Conservation (phyloP, 345 rosid genomes). For the Angophora floribunda region DNA sequence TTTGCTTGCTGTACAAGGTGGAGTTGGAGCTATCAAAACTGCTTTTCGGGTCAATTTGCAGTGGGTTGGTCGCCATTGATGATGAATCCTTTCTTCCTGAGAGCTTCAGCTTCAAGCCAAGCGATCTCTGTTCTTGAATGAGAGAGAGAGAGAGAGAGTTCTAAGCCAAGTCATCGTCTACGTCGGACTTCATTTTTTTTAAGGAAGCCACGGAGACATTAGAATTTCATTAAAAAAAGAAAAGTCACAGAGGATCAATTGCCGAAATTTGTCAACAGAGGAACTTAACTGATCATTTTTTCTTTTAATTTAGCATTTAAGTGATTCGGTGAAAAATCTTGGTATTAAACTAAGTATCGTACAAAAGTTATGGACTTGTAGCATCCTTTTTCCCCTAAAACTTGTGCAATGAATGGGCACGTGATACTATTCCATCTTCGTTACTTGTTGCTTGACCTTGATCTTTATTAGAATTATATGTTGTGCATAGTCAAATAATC, state of each 20-base stretch:
- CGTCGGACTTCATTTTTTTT: not conserved
- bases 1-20: not conserved
- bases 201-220: not conserved
- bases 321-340: too few relatives aligned
- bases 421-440: not conserved
- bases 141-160: not conserved
- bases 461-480: not conserved
- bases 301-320: too few relatives aligned
- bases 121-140: not conserved
- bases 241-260: not conserved
- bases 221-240: not conserved
- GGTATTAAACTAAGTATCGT: accelerated
- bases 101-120: not conserved
- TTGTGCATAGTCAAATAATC: not conserved
- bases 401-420: not conserved
- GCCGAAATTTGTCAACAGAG: not conserved
- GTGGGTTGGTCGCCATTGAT: not conserved
- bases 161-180: not conserved
- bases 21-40: not conserved
- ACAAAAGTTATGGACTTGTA: too few relatives aligned
- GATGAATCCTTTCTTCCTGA: not conserved
- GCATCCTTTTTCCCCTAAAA: not conserved
- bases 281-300: too few relatives aligned
- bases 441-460: not conserved
- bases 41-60: not conserved